Evolutionary conservation across 1,284 basidiomycete genomes (phyloP).

Genomic region (Sphagnurus paluster): DNA sequence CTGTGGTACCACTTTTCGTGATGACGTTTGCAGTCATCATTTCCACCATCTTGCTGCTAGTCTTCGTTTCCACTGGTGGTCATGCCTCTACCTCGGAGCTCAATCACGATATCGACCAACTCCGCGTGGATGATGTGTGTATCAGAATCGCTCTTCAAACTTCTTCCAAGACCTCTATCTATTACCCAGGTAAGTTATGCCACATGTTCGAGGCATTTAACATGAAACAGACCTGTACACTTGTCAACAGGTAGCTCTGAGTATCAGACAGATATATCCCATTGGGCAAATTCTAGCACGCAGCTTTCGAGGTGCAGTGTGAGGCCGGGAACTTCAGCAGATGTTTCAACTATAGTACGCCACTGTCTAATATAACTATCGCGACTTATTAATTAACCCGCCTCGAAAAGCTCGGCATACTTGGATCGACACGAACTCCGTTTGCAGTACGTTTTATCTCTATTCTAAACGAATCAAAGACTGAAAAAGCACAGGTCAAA

Average conservation of each 20-base stretch:
- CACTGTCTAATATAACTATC: background rate
- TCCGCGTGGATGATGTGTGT: no score
- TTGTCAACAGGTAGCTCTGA: constrained; percentile 16
- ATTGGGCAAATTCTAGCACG: constrained; percentile 47
- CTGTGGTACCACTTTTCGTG: no score
- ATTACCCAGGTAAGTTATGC: constrained; percentile 23
- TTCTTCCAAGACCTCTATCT: constrained; percentile 33
- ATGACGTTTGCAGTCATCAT: no score
- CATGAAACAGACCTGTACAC: no score
- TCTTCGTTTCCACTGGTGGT: no score
- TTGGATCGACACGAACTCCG: constrained; percentile 39
- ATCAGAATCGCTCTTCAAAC: no score
- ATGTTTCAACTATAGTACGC: constrained; percentile 46
- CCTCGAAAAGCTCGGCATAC: constrained; percentile 39
- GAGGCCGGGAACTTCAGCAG: constrained; percentile 48
- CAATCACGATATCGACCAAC: no score
- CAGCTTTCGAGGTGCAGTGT: constrained; percentile 48
- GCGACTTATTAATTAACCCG: background rate
- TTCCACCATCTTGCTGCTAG: no score
- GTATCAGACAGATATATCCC: constrained; percentile 41
- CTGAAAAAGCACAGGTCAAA: constrained; percentile 48
- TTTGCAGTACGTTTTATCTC: constrained; percentile 36
- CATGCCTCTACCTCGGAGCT: no score
- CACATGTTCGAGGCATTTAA: no score
- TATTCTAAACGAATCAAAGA: background rate